Evolutionary conservation across 2,329 filamentous ascomycete genomes (phyloP).

Genomic region (Colletotrichum liaoningense): DNA sequence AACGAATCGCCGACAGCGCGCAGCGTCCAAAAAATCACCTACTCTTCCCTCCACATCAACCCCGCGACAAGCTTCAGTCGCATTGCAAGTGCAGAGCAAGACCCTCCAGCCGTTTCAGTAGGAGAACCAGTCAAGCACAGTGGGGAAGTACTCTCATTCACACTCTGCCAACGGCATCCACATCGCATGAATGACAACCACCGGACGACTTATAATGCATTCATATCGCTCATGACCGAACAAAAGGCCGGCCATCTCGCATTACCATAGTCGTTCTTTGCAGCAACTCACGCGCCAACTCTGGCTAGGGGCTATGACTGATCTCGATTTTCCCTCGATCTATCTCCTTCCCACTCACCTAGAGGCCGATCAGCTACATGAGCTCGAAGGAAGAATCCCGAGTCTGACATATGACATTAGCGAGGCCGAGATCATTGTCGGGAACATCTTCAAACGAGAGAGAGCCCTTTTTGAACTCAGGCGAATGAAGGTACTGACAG

Average conservation of each 20-base stretch:
- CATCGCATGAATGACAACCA: background rate
- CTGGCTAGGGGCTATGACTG: background rate
- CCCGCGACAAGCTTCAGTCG: background rate
- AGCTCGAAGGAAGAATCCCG: conserved; percentile 73
- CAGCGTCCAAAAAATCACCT: background rate
- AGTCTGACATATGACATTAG: conserved; percentile 76
- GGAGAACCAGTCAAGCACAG: background rate
- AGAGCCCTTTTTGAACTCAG: conserved; percentile 84
- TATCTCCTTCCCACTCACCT: conserved; percentile 81
- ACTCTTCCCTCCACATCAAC: background rate
- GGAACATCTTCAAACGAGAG: conserved; percentile 75
- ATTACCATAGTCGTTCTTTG: background rate
- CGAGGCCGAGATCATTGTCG: conserved; percentile 81
- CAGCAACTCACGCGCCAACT: background rate
- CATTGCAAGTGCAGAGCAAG: background rate
- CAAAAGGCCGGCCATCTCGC: background rate
- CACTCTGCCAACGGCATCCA: background rate
- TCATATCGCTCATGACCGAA: background rate
- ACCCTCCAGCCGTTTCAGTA: background rate
- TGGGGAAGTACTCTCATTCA: background rate
- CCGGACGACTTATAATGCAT: background rate
- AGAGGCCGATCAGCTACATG: conserved; percentile 68
- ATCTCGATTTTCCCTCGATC: conserved; percentile 68
- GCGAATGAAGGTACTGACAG: conserved; percentile 69
- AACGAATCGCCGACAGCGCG: background rate